Conservation (phyloP, 2,329 filamentous ascomycete genomes). For the Talaromyces atroroseus region DNA sequence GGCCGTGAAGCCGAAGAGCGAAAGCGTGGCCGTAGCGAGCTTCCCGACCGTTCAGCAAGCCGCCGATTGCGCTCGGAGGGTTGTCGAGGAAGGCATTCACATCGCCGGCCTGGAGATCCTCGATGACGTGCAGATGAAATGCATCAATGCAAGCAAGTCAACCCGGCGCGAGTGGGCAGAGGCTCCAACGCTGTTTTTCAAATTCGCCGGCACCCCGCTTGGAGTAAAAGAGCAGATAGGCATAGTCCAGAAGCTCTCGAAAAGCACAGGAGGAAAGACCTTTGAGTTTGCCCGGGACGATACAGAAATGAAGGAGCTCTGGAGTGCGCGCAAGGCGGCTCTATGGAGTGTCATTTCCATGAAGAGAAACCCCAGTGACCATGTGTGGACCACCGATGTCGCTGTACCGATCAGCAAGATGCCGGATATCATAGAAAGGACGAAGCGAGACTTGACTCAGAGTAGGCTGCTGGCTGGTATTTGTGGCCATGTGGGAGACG, state of each 20-base stretch:
- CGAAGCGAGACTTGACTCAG: slow-evolving; percentile 59
- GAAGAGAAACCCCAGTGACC: slow-evolving; percentile 53
- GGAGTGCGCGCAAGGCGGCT: slow-evolving; percentile 70
- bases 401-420: slow-evolving; percentile 69
- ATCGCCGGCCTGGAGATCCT: slow-evolving; percentile 90
- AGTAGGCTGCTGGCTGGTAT: slow-evolving; percentile 61
- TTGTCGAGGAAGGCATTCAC: slow-evolving; percentile 74
- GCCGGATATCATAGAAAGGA: slow-evolving; percentile 66
- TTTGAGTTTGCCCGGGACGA: slow-evolving; percentile 64
- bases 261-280: slow-evolving; percentile 48
- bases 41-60: slow-evolving; percentile 63
- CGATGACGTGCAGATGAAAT: slow-evolving; percentile 83
- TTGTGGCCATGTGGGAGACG: slow-evolving; percentile 69
- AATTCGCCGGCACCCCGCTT: slow-evolving; percentile 62
- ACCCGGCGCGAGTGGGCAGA: slow-evolving; percentile 59
- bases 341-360: slow-evolving; percentile 68
- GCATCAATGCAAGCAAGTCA: slow-evolving; percentile 52
- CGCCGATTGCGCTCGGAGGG: slow-evolving; percentile 70
- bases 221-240: slow-evolving; percentile 60
- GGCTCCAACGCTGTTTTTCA: slow-evolving; percentile 67
- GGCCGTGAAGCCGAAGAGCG: slow-evolving; percentile 71
- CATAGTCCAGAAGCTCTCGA: slow-evolving; percentile 56
- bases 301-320: slow-evolving; percentile 63
- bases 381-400: slow-evolving; percentile 75
- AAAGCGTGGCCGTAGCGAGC: slow-evolving; percentile 71